Evolutionary conservation across 176 grass and related monocot genomes (phyloP), one percentile per base, ranked within the genome.

Genomic region (Oryza meridionalis): DNA sequence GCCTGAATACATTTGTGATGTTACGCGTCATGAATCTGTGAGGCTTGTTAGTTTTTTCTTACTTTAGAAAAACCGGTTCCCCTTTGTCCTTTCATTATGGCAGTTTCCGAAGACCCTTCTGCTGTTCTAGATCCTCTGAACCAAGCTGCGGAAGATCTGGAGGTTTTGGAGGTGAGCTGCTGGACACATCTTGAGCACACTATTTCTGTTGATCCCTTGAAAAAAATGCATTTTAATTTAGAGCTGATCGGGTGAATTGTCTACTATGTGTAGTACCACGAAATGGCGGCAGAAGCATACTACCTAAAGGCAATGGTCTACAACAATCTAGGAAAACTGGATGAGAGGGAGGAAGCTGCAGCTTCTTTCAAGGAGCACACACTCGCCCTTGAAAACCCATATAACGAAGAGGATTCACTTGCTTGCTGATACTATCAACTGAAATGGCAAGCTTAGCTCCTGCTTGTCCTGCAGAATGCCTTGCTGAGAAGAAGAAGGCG

Each of bases 261-360:
- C 27, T 80, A 6, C 62, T 32, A 6, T 78, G 4, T 74, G 29
- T 59, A 98, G 96, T 95, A 98, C 84, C 86, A 96, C 44, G 96
- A 98, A 80, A 95, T 96, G 91, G 91, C 87, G 15, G 89, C 93
- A 42, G 93, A 98, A 62, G 93, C 88, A 5, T 96, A 85, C 71
- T 98, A 96, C 51, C 81, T 98, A 72, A 96, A 94, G 81, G 93
- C 96, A 3, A 85, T 89, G 29, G 70, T 74, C n/a, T 98, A 87
- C 27, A 88, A 94, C 88, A 77, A 86, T 44, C 70, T 98, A 3
- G 89, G 91, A 19, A 84, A 77, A 63, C 69, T 87, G 22, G 85
- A 86, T 2, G 91, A 94, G 78, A 95, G 91, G 78, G 96, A 96
- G 76, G 83, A 92, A 61, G 87, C 93, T 0, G 93, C 93, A 4